phyloP scores from a whole-genome alignment of 2,329 filamentous ascomycete species.

The Thermoascus crustaceus region DNA sequence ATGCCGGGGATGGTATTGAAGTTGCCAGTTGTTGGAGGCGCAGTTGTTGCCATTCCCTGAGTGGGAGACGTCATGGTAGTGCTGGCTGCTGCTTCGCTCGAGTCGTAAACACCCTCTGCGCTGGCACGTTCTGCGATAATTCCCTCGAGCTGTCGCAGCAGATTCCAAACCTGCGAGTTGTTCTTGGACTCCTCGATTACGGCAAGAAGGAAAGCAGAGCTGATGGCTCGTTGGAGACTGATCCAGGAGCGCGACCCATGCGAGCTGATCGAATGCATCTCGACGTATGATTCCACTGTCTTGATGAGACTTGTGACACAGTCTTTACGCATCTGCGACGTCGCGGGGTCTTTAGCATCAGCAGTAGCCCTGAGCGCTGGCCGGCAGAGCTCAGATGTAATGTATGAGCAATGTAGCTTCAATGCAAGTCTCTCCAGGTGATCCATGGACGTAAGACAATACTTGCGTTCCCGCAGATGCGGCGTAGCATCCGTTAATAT shows the following conservation, averaged over 20 bases:
- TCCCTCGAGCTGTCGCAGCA: constrained; percentile 35
- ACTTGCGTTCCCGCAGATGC: constrained; percentile 47
- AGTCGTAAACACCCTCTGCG: constrained; percentile 23
- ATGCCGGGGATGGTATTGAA: constrained; percentile 22
- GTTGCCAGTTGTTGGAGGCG: constrained; percentile 2
- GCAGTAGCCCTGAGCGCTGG: constrained; percentile 49
- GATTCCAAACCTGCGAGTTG: constrained; percentile 30
- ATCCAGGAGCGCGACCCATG: constrained; percentile 41
- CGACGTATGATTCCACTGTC: constrained; percentile 54
- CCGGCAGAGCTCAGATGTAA: constrained; percentile 54
- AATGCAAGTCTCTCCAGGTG: constrained; percentile 54
- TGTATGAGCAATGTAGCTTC: constrained; percentile 55
- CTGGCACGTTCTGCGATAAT: constrained; percentile 37
- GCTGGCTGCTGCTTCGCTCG: constrained; percentile 9
- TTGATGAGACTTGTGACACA: constrained; percentile 49
- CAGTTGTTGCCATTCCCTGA: constrained; percentile 10
- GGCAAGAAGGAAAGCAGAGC: constrained; percentile 40
- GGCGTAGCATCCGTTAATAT: constrained; percentile 52
- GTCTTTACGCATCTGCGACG: constrained; percentile 39
- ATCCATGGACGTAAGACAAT: constrained; percentile 36
- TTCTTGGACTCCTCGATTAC: constrained; percentile 38
- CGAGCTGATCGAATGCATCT: constrained; percentile 39
- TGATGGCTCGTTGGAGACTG: constrained; percentile 39
- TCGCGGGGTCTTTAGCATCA: constrained; percentile 34
- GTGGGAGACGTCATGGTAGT: constrained; percentile 13